Conservation (phyloP, 495 filamentous ascomycete genomes). For the Sordaria brevicollis region DNA sequence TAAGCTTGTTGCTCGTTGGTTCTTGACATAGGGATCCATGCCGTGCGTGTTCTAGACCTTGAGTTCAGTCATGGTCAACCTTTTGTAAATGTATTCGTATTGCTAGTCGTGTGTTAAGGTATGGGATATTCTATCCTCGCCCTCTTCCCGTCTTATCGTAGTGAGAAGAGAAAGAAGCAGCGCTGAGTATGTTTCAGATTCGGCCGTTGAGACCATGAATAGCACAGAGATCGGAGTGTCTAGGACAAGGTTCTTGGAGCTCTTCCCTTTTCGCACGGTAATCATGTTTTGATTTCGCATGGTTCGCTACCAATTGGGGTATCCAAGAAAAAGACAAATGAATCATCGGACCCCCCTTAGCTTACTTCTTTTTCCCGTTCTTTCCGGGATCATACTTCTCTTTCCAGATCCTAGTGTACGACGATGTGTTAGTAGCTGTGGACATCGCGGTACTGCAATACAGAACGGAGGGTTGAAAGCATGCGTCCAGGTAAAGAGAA, state of each 20-base stretch:
- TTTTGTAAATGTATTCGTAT: too few relatives aligned
- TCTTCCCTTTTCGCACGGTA: neutral
- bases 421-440: neutral
- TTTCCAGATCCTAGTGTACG: constrained; percentile 76
- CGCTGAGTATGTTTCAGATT: neutral
- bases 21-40: neutral
- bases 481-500: neutral
- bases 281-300: neutral
- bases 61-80: neutral
- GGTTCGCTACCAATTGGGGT: neutral
- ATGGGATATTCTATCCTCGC: neutral
- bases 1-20: neutral
- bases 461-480: neutral
- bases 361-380: constrained; percentile 31
- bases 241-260: neutral
- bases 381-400: constrained; percentile 77
- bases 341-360: neutral
- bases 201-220: neutral
- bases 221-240: neutral
- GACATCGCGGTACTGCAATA: neutral
- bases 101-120: too few relatives aligned
- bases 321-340: neutral
- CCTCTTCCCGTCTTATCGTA: neutral
- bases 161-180: too few relatives aligned
- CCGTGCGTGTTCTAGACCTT: neutral